These are phyloP conservation scores for Diaporthe helianthi DNA, from an alignment of 2,329 filamentous ascomycete genomes.

Conservation along the genomic window DNA sequence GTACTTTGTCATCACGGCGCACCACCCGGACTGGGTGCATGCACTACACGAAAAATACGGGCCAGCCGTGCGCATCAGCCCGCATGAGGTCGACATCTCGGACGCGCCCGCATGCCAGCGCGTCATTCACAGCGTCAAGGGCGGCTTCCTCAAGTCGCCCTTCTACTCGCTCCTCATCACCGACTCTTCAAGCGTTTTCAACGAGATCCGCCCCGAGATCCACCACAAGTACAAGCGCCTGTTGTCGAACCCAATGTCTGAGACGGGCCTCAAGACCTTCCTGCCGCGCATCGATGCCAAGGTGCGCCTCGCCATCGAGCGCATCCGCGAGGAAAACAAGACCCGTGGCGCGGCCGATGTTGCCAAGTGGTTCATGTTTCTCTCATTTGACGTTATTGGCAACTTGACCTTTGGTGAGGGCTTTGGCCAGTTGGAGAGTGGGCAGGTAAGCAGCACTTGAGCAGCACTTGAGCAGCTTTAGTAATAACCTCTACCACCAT, in stretches of 20 bases:
- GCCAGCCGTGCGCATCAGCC: constrained; percentile 40
- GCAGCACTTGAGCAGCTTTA: no score
- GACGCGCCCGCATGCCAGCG: constrained; percentile 37
- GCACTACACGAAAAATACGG: constrained; percentile 40
- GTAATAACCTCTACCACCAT: no score
- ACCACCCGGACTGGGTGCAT: constrained; percentile 38
- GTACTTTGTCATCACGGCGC: constrained; percentile 34
- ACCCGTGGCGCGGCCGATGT: constrained; percentile 50
- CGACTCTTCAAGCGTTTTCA: constrained; percentile 47
- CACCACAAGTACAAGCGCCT: constrained; percentile 51
- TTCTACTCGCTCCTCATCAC: constrained; percentile 39
- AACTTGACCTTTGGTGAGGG: constrained; percentile 62
- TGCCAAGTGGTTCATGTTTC: constrained; percentile 60
- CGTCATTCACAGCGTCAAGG: constrained; percentile 43
- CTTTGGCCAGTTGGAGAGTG: constrained; percentile 58
- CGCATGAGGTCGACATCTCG: constrained; percentile 39
- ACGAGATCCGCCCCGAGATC: constrained; percentile 46
- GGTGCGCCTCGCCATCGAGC: constrained; percentile 48
- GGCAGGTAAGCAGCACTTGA: constrained; percentile 52
- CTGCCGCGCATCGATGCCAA: constrained; percentile 46
- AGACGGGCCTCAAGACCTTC: constrained; percentile 44
- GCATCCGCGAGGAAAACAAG: constrained; percentile 53
- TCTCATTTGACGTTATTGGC: constrained; percentile 61
- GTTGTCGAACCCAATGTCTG: constrained; percentile 49
- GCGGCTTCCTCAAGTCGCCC: constrained; percentile 41